Conservation (phyloP, 331 rosid species). For the Cydonia oblonga region DNA sequence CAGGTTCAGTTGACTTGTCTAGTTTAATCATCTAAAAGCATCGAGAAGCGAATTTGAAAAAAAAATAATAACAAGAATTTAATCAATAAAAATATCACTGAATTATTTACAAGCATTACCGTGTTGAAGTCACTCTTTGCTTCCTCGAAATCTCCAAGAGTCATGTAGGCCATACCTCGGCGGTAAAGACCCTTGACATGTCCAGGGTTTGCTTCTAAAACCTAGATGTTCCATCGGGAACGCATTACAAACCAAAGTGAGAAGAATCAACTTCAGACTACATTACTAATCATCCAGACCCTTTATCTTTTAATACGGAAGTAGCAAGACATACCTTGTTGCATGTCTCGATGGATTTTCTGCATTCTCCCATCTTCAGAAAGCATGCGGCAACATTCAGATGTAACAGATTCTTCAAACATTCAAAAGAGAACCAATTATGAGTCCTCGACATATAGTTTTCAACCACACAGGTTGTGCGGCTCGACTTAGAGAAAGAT, state of each 20-base stretch:
- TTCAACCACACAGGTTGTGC: not conserved
- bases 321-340: constrained; percentile 49
- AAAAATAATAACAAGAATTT: not conserved
- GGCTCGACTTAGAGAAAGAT: not conserved
- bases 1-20: constrained; percentile 69
- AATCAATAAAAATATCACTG: not conserved
- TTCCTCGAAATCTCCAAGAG: constrained; percentile 80
- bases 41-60: no score
- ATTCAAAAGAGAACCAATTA: constrained; percentile 3
- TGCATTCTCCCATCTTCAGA: constrained; percentile 77
- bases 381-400: constrained; percentile 86
- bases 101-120: constrained; percentile 30
- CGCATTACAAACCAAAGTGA: constrained; percentile 2
- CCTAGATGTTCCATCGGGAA: constrained; percentile 39
- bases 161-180: constrained; percentile 94
- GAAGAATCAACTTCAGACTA: not conserved
- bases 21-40: constrained; percentile 60
- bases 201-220: constrained; percentile 84
- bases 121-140: constrained; percentile 67
- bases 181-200: constrained; percentile 86
- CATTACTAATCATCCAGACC: not conserved
- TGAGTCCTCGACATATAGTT: constrained; percentile 16
- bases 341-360: constrained; percentile 83
- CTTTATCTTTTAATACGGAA: not conserved
- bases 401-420: constrained; percentile 72